These are phyloP conservation scores for Salix suchowensis DNA, from an alignment of 345 rosid species.

Conservation along the genomic window DNA sequence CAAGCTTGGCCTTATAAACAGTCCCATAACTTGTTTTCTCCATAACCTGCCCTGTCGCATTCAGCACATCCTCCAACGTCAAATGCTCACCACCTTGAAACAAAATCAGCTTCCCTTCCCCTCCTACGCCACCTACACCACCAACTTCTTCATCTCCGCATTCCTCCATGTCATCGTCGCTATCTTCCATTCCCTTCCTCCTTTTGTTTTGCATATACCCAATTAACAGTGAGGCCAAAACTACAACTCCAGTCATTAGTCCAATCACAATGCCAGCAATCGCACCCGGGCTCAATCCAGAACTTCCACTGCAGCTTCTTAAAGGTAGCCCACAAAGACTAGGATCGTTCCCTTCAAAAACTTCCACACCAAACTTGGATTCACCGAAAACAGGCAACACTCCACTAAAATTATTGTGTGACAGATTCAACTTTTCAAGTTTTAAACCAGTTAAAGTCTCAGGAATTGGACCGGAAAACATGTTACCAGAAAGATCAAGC, in stretches of 20 bases:
- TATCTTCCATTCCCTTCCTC: constrained; percentile 49
- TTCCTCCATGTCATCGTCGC: constrained; percentile 70
- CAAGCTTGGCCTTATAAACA: constrained; percentile 90
- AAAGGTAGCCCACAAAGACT: constrained; percentile 81
- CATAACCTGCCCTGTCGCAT: constrained; percentile 94
- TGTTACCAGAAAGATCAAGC: constrained; percentile 80
- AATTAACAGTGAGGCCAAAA: constrained; percentile 71
- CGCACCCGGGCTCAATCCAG: constrained; percentile 74
- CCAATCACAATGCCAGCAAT: constrained; percentile 96
- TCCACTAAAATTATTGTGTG: constrained; percentile 87
- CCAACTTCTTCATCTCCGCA: constrained; percentile 52
- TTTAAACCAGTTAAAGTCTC: constrained; percentile 46
- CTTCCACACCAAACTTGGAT: constrained; percentile 56
- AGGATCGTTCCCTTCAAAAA: constrained; percentile 78
- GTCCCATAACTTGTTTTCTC: constrained; percentile 96
- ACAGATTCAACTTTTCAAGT: constrained; percentile 71
- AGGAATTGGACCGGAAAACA: constrained; percentile 68
- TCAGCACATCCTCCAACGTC: constrained; percentile 84
- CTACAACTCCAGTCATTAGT: constrained; percentile 82
- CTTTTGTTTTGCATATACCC: constrained; percentile 89
- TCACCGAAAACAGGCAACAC: constrained; percentile 60
- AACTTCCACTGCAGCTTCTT: constrained; percentile 52
- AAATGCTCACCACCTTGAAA: constrained; percentile 98
- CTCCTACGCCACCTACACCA: constrained; percentile 20
- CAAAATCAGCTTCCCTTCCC: constrained; percentile 79